phyloP scores from a whole-genome alignment of 2,329 filamentous ascomycete species.

The Lasiodiplodia theobromae region DNA sequence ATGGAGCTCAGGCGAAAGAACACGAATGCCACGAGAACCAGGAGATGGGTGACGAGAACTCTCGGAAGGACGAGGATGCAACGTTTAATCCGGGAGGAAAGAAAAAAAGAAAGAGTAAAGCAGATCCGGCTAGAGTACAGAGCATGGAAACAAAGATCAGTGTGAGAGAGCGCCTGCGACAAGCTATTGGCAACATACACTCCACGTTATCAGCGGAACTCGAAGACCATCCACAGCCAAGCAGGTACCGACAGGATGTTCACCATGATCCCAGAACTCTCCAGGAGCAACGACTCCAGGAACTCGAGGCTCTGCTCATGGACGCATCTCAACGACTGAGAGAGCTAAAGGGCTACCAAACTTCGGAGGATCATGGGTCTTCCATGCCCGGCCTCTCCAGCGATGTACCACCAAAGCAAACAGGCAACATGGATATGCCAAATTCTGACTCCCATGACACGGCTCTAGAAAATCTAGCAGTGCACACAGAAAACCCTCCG shows the following conservation, averaged over 20 bases:
- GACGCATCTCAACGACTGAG: not conserved
- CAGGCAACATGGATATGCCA: not conserved
- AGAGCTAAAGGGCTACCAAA: not conserved
- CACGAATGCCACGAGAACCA: not conserved
- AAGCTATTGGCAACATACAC: not conserved
- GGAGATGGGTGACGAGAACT: not conserved
- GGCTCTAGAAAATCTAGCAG: not conserved
- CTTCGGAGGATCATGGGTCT: not conserved
- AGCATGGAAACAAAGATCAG: not conserved
- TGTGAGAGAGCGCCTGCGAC: not conserved
- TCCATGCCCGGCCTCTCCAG: not conserved
- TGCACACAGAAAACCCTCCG: not conserved
- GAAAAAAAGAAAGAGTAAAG: too few species aligned
- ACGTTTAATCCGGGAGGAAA: not conserved
- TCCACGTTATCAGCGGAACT: not conserved
- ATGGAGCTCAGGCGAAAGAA: not conserved
- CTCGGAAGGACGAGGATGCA: not conserved
- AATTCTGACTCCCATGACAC: too few species aligned
- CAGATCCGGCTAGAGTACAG: not conserved
- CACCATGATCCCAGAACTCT: not conserved
- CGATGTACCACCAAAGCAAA: not conserved
- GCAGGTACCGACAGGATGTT: slow-evolving; percentile 12
- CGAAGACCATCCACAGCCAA: not conserved
- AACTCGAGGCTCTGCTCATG: not conserved
- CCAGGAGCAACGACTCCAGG: slow-evolving; percentile 11